These are phyloP conservation scores for Graphilbum fragrans DNA, from an alignment of 2,329 filamentous ascomycete genomes.

Conservation along the genomic window DNA sequence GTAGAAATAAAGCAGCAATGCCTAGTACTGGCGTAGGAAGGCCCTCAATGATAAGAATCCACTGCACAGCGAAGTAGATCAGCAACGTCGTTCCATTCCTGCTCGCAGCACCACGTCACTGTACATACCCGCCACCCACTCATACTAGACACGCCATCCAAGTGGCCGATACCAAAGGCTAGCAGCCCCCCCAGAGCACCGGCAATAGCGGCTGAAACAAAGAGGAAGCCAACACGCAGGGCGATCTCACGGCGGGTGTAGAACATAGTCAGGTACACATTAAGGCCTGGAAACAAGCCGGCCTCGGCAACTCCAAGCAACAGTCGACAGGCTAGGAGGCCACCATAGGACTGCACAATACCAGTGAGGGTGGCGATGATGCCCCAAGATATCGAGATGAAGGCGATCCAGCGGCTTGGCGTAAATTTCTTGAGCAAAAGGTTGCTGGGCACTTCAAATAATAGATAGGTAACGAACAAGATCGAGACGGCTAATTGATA, in stretches of 20 bases:
- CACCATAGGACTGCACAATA: conserved; percentile 50
- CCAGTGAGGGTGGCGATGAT: conserved; percentile 59
- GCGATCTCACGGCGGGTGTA: conserved; percentile 65
- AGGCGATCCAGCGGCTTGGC: conserved; percentile 50
- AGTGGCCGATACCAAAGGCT: conserved; percentile 60
- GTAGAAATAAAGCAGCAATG: conserved; percentile 38
- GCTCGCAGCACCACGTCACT: too few species aligned
- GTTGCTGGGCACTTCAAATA: conserved; percentile 54
- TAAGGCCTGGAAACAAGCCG: conserved; percentile 57
- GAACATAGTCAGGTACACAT: conserved; percentile 61
- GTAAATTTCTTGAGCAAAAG: conserved; percentile 50
- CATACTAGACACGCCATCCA: conserved; percentile 56
- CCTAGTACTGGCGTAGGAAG: conserved; percentile 39
- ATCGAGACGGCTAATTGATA: conserved; percentile 59
- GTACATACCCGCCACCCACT: too few species aligned
- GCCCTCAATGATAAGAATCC: conserved; percentile 48
- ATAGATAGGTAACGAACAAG: conserved; percentile 52
- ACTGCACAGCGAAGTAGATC: conserved; percentile 52
- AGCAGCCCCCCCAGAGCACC: conserved; percentile 62
- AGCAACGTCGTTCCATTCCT: too few species aligned
- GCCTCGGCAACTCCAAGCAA: conserved; percentile 58
- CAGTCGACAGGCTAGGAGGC: conserved; percentile 55
- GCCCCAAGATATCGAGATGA: conserved; percentile 54
- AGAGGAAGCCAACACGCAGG: conserved; percentile 60
- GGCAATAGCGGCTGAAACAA: conserved; percentile 57